These are phyloP conservation scores for Lentinula edodes DNA, from an alignment of 768 basidiomycete genomes.

Conservation along the genomic window DNA sequence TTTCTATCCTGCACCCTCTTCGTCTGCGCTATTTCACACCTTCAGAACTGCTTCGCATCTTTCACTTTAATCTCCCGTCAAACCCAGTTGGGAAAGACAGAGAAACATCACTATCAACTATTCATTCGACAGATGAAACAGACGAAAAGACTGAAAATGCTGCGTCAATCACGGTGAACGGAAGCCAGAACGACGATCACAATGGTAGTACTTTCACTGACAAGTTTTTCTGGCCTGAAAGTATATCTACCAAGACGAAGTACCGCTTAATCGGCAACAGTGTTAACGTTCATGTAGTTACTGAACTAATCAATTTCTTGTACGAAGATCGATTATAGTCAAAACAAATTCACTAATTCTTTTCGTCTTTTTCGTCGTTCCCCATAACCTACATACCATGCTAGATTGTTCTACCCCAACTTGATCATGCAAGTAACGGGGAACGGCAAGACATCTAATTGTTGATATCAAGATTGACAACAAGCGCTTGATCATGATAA, in stretches of 20 bases:
- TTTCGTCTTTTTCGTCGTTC: not conserved
- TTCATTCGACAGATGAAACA: not conserved
- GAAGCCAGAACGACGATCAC: not conserved
- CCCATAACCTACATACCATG: too few species aligned
- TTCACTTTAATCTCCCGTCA: constrained; percentile 39
- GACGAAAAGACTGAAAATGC: not conserved
- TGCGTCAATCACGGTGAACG: not conserved
- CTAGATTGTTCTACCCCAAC: too few species aligned
- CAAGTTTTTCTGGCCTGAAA: constrained; percentile 57
- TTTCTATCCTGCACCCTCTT: constrained; percentile 54
- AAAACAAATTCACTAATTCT: not conserved
- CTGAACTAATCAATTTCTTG: constrained; percentile 54
- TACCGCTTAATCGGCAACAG: constrained; percentile 81
- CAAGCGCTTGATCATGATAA: too few species aligned
- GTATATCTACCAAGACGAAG: constrained; percentile 59
- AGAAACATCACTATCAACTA: not conserved
- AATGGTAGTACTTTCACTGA: not conserved
- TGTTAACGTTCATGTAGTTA: constrained; percentile 72
- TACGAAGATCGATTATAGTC: constrained; percentile 23
- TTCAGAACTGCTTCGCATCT: constrained; percentile 62
- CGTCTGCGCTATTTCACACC: constrained; percentile 73
- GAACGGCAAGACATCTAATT: too few species aligned
- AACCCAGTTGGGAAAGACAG: too few species aligned
- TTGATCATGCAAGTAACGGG: too few species aligned
- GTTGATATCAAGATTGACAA: too few species aligned